Conservation (phyloP, 148 eudicot species). For the Euryodendron excelsum region DNA sequence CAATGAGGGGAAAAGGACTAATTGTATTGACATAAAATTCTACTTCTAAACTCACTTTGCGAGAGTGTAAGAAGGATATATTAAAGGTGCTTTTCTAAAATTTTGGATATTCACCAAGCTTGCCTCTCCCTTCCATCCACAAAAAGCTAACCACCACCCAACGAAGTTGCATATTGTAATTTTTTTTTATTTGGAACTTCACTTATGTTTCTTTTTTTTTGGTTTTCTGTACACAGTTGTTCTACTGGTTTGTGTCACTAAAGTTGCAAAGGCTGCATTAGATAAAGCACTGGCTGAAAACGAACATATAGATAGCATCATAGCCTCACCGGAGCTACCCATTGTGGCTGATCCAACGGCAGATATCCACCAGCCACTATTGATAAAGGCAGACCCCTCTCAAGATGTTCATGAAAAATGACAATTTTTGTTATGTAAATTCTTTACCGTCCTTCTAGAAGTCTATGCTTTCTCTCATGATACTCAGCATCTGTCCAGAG, state of each 20-base stretch:
- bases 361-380: conserved; percentile 54
- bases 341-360: conserved; percentile 25
- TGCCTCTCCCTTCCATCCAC: background rate
- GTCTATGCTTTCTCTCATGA: background rate
- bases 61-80: background rate
- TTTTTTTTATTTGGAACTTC: background rate
- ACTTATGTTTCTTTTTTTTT: conserved; percentile 4
- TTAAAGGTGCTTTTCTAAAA: background rate
- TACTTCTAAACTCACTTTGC: background rate
- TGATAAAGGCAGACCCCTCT: conserved; percentile 45
- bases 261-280: conserved; percentile 81
- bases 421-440: conserved; percentile 30
- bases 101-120: background rate
- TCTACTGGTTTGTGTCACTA: conserved; percentile 64
- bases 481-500: background rate
- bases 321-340: conserved; percentile 32
- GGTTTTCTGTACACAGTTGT: conserved; percentile 46
- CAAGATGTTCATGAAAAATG: conserved; percentile 36
- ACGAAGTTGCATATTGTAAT: background rate
- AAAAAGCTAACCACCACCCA: background rate
- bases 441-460: conserved; percentile 15
- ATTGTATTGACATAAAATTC: background rate
- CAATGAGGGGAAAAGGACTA: background rate
- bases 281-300: conserved; percentile 75
- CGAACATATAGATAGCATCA: conserved; percentile 32